Conservation (phyloP, 2,329 filamentous ascomycete species). For the Sporothrix variecibatus region DNA sequence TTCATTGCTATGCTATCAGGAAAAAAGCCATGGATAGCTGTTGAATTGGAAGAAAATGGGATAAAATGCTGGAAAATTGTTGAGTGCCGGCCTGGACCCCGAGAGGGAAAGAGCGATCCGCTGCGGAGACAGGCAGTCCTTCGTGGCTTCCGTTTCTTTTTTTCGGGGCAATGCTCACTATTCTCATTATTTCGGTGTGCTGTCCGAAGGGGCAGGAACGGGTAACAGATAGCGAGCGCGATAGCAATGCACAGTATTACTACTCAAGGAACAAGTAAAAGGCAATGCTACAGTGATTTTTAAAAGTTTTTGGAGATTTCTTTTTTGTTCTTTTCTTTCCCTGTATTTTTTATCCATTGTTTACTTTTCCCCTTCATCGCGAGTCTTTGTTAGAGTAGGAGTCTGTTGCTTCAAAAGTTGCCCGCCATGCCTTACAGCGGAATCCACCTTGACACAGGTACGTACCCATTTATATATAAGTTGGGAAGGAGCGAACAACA, state of each 20-base stretch:
- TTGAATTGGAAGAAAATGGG: neutral
- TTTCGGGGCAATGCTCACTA: conserved; percentile 1
- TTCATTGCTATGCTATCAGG: neutral
- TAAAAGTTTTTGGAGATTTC: neutral
- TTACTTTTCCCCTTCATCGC: neutral
- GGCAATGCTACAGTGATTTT: neutral
- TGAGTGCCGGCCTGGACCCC: neutral
- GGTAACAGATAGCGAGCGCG: conserved; percentile 4
- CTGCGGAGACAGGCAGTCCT: neutral
- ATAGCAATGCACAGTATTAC: neutral
- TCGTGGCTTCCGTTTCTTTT: neutral
- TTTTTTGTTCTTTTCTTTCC: neutral
- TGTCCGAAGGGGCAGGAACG: conserved; percentile 4
- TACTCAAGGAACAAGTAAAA: neutral
- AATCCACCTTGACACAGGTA: conserved; percentile 8
- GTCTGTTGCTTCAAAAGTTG: neutral
- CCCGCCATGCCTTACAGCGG: conserved; percentile 7
- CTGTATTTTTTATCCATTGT: neutral
- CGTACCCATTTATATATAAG: neutral
- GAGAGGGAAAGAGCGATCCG: neutral
- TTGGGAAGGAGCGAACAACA: neutral
- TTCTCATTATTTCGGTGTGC: conserved; percentile 5
- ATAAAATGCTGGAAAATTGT: neutral
- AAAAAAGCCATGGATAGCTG: neutral
- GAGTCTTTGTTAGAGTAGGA: neutral